Percentiles rank a stretch among this genome's conserved stretches.
phyloP scores from a whole-genome alignment of 768 basidiomycete species.

The Trametes punicea region DNA sequence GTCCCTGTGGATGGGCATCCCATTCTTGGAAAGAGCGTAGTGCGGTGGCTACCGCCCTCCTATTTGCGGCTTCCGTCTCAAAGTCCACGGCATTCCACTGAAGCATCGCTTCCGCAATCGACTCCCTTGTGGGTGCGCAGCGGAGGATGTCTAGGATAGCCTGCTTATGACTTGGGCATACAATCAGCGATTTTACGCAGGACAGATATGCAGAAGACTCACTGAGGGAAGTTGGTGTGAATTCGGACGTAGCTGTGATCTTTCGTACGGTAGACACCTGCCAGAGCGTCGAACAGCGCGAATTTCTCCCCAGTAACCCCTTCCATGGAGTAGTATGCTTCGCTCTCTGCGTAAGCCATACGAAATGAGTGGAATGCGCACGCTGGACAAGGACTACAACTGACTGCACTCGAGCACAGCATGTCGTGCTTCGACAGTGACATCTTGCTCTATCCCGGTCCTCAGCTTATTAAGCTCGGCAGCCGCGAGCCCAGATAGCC shows the following conservation, averaged over 20 bases:
- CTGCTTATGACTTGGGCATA: constrained; percentile 41
- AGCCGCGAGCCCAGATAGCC: constrained; percentile 50
- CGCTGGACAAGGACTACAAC: constrained; percentile 15
- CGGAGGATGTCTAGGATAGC: constrained; percentile 48
- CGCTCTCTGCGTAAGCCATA: constrained; percentile 39
- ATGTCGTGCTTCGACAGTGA: constrained; percentile 53
- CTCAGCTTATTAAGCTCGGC: constrained; percentile 47
- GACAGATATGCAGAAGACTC: constrained; percentile 16
- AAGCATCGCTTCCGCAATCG: constrained; percentile 38
- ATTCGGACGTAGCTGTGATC: constrained; percentile 50
- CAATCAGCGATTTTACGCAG: neutral
- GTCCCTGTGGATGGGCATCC: constrained; percentile 48
- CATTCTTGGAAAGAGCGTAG: constrained; percentile 48
- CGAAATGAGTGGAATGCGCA: neutral
- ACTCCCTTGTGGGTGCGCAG: constrained; percentile 34
- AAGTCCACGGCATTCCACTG: constrained; percentile 44
- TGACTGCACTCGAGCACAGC: constrained; percentile 53
- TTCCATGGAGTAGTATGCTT: constrained; percentile 48
- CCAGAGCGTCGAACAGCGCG: constrained; percentile 45
- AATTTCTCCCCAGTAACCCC: constrained; percentile 24
- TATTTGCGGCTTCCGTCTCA: constrained; percentile 43
- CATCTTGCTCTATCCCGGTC: constrained; percentile 45
- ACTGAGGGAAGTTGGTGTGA: constrained; percentile 69
- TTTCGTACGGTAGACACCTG: constrained; percentile 53
- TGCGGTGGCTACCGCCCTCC: constrained; percentile 49